phyloP scores from a whole-genome alignment of 2,329 filamentous ascomycete genomes.

The Trichoderma atroviride region DNA sequence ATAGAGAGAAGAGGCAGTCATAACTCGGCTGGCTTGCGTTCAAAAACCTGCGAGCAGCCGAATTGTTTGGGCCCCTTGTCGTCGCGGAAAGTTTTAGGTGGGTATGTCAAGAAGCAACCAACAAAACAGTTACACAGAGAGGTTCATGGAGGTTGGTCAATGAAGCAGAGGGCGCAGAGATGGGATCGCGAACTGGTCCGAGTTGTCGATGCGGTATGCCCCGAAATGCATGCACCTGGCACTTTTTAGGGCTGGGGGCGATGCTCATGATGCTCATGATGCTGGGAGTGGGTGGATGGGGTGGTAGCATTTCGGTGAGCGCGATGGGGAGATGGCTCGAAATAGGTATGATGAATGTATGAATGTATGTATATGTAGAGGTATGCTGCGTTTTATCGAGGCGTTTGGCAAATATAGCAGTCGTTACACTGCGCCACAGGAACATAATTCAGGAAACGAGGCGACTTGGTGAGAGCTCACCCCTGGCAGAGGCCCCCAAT shows the following conservation, averaged over 20 bases:
- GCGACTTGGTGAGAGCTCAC: background rate
- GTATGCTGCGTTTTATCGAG: background rate
- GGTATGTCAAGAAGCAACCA: background rate
- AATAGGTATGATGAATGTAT: too few relatives aligned
- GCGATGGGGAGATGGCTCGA: background rate
- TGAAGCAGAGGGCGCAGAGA: background rate
- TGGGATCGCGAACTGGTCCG: slow-evolving; percentile 1
- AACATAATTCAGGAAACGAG: background rate
- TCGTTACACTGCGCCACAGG: background rate
- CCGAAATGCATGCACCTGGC: background rate
- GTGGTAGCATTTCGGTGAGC: background rate
- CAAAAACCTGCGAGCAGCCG: slow-evolving; percentile 9
- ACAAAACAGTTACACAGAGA: background rate
- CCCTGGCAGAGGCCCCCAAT: background rate
- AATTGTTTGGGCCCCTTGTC: slow-evolving; percentile 4
- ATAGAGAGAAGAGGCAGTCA: background rate
- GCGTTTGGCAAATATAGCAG: background rate
- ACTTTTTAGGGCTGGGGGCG: background rate
- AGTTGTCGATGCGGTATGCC: background rate
- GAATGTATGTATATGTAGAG: background rate
- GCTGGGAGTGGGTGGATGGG: background rate
- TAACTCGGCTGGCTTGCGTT: background rate
- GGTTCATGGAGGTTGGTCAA: background rate
- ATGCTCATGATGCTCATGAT: background rate
- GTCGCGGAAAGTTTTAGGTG: background rate